phyloP scores from a whole-genome alignment of 805 yeast species.

The Hanseniaspora vineae region DNA sequence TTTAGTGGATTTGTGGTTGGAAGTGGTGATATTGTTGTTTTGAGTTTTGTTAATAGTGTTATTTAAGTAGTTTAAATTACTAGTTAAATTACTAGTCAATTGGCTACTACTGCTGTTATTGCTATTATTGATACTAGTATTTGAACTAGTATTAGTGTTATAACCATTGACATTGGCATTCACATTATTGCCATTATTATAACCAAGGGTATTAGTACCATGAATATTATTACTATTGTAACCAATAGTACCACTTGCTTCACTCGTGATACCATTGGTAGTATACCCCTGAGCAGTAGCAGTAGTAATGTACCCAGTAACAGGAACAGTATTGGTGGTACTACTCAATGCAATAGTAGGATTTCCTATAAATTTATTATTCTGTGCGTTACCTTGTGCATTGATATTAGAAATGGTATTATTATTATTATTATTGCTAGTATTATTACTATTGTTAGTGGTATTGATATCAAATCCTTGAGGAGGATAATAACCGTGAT shows the following conservation, averaged over 20 bases:
- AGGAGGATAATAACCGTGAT: not conserved
- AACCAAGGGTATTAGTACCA: not conserved
- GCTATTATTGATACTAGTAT: constrained; percentile 2
- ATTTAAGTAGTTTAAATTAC: not conserved
- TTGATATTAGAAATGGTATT: not conserved
- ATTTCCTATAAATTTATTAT: not conserved
- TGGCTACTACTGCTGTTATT: not conserved
- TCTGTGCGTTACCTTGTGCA: constrained; percentile 23
- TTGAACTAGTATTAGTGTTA: constrained; percentile 1
- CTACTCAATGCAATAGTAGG: constrained; percentile 1
- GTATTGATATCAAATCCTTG: not conserved
- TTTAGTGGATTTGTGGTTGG: constrained; percentile 1
- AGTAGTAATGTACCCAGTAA: not conserved
- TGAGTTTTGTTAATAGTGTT: not conserved
- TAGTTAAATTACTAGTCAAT: not conserved
- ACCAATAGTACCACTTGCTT: not conserved
- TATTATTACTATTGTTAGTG: not conserved
- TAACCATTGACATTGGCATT: constrained; percentile 2
- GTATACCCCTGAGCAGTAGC: not conserved
- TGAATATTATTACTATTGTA: not conserved
- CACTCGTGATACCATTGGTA: constrained; percentile 1
- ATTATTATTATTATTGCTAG: not conserved
- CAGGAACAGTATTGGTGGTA: not conserved
- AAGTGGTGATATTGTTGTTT: not conserved
- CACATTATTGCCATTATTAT: not conserved